Base-by-base conservation (phyloP, 495 filamentous ascomycete genomes). In the Penicillium nucicola region DNA sequence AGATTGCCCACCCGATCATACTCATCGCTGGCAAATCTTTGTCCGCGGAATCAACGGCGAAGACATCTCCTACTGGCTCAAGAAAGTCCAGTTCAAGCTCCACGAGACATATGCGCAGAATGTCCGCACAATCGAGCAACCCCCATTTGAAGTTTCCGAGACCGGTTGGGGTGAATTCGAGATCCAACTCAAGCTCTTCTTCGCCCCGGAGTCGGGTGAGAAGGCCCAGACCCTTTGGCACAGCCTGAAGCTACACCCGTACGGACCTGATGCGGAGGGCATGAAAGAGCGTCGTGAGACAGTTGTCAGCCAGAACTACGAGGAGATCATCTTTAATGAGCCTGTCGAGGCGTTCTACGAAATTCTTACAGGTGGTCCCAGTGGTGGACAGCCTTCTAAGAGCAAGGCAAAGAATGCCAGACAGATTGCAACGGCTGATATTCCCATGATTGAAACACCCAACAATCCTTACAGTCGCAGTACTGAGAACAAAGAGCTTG, bases 111-210 rank as follows among this genome's bases (percentile, higher is more conserved):
- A 96, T 66, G 81, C 88, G 31, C 92, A 96, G 64, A 84, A 86
- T 53, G 76, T 92, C 2, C 87, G 93, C 51, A 90, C 86, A 38
- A 66, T 90, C 73, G 77, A 89, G 67, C 77, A 81, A 38, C 83
- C 83, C 22, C 86, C 92, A 22, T 97, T 96, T 67, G 81, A 88
- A 65, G 87, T 97, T 37, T 78, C 78, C 43, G 93, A 97, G 69
- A 96, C 92, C 0, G 93, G 93, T 32, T 98, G 92, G 90, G 93
- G 93, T 57, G 93, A 96, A 74, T 98, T 98, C 74, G 88, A 93
- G 61, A 92, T 97, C 55, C 85, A 89, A 50, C 87, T 98, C 63
- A 89, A 95, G 61, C 72, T 98, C 0, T 92, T 90, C 73, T 97
- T 96, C 68, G 81, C 88, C 17, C 82, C 86, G 17, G 88, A 95